Evolutionary conservation across 2,329 filamentous ascomycete genomes (phyloP), one percentile per base, ranked within the genome.

Genomic region (Ceratocystis huliohia): DNA sequence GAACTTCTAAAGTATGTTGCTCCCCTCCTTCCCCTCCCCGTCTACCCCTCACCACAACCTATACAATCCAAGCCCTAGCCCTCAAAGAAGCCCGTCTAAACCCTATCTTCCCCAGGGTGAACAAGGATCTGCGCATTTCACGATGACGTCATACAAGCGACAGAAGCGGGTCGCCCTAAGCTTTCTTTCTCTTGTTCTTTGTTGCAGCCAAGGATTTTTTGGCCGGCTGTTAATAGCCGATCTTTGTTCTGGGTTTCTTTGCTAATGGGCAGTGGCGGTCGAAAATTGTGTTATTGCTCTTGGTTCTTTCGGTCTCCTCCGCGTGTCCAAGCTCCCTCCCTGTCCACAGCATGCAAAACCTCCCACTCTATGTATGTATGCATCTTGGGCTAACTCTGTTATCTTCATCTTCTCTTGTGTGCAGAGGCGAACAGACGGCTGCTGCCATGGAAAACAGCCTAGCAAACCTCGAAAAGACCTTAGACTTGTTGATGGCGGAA

Each of bases 391-490:
- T 41, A 41, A 41, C 37, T 13, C 37, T 13, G 37, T 41, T 41
- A 4, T 41, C 10, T 65, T 63, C 57, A 63, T 69, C 69, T 59
- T 61, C 59, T 65, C 48, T 61, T 68, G 22, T 41, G 10, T 37
- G 66, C 68, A 83, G 80, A 70, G 82, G 82, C 70, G 82, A 85
- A 68, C 78, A 82, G 70, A 75, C 82, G 3, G 82, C 82, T 53
- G 72, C 78, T 10, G 77, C 76, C 37, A 77, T 85, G 20, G 82
- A 85, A 71, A 75, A 78, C 1, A 81, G 80, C 69, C 76, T 85
- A 63, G 75, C 77, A 7, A 78, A 71, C 44, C 76, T 85, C 22
- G 82, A 84, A 73, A 76, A 74, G 71, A 82, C 79, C 71, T 77
- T 85, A n/a, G 81, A 84, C 68, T 77, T 77, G 68, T 74, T 85